A percentile compares a stretch with the other conserved stretches of the same genome.
Evolutionary conservation across 352 stramenopile genomes (phyloP).

Genomic region (Globisporangium emineosum): DNA sequence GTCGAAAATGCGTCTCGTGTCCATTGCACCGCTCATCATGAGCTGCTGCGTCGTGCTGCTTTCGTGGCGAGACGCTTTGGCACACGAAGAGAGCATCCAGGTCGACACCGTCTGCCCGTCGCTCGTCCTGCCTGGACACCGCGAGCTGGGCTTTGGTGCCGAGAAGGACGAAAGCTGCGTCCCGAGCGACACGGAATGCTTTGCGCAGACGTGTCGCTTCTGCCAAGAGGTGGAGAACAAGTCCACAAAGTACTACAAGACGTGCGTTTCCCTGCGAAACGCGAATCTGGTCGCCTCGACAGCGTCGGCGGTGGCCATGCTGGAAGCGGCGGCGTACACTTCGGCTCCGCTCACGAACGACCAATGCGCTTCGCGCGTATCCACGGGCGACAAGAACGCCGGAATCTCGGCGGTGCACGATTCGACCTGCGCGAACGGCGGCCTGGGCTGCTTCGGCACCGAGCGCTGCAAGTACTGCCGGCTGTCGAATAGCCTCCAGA

Average conservation of each 20-base stretch:
- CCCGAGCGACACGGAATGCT: conserved; percentile 19
- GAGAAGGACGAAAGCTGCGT: conserved; percentile 2
- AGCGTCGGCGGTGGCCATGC: background rate
- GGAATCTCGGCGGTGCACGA: conserved; percentile 31
- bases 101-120: background rate
- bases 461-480: conserved; percentile 29
- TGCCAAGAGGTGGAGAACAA: conserved; percentile 13
- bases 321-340: background rate
- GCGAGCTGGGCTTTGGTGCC: conserved; percentile 9
- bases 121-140: background rate
- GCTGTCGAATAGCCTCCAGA: conserved; percentile 19
- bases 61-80: background rate
- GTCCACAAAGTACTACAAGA: conserved; percentile 15
- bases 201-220: conserved; percentile 22
- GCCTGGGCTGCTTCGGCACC: conserved; percentile 30
- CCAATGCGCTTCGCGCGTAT: conserved; percentile 25
- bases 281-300: background rate
- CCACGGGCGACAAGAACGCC: conserved; percentile 26
- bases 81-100: background rate
- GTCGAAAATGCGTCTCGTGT: conserved; percentile 2
- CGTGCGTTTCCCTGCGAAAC: background rate
- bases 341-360: conserved; percentile 9
- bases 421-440: conserved; percentile 22
- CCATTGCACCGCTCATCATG: background rate
- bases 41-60: background rate